Evolutionary conservation across 768 basidiomycete genomes (phyloP).

Genomic region (Neoboletus brunneissimus): DNA sequence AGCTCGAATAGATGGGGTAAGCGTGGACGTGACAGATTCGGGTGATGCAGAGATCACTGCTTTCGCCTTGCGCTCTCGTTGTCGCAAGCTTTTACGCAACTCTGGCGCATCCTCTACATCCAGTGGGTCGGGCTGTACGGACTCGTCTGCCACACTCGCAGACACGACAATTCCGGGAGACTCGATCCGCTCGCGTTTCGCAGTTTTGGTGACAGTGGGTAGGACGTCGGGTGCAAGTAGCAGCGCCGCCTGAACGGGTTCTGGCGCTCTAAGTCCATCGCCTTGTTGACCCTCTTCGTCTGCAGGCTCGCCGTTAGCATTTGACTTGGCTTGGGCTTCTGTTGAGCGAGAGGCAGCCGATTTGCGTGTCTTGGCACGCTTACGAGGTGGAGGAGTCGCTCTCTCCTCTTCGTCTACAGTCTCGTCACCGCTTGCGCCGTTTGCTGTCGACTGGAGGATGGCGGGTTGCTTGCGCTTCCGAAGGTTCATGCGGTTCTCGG

Average conservation of each 20-base stretch:
- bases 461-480: constrained; percentile 32
- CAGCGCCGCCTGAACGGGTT: constrained; percentile 6
- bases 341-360: constrained; percentile 10
- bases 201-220: constrained; percentile 7
- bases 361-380: constrained; percentile 30
- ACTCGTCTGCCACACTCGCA: constrained; percentile 4
- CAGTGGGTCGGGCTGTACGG: constrained; percentile 8
- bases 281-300: constrained; percentile 6
- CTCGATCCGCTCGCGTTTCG: constrained; percentile 25
- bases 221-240: constrained; percentile 19
- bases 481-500: constrained; percentile 33
- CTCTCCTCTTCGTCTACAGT: constrained; percentile 30
- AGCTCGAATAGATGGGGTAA: constrained; percentile 26
- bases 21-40: constrained; percentile 28
- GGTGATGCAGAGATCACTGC: constrained; percentile 21
- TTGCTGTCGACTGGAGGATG: constrained; percentile 9
- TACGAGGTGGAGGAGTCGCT: constrained; percentile 29
- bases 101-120: constrained; percentile 23
- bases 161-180: constrained; percentile 12
- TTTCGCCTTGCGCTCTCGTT: constrained; percentile 27
- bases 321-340: constrained; percentile 4
- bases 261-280: neutral
- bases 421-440: constrained; percentile 39
- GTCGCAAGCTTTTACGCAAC: constrained; percentile 31
- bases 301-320: constrained; percentile 1